Base-by-base conservation (phyloP, 495 filamentous ascomycete species). In the Cryomyces antarcticus region DNA sequence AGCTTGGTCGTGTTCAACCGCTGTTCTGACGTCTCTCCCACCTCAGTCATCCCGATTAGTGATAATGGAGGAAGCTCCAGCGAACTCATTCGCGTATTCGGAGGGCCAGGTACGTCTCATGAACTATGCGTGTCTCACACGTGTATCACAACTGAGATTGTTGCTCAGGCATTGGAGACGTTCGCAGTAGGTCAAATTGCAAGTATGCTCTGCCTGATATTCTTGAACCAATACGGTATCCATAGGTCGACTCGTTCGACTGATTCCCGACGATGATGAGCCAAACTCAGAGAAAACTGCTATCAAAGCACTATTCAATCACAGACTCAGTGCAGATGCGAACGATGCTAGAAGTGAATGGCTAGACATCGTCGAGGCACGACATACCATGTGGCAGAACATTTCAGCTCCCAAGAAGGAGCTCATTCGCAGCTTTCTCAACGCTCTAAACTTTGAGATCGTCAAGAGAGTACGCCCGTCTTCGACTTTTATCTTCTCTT, bases 31-130 rank as follows among this genome's bases (percentile, higher is more conserved):
- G 42, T 67, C 64, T 52, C 71, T 24, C 17, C 17, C 17, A 24
- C 17, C 17, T 24, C 17, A 24, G 17, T 94, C 44, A 92, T 96
- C 42, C 88, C 88, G 11, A 93, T 95, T 52, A 84, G 78, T 49
- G 88, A 96, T 59, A 96, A 96, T 63, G 88, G 88, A 28, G 88
- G 88, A 12, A 85, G 78, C 30, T 86, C 85, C 0, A 88, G 81
- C 5, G 88, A 96, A 62, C 59, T 95, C 51, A 88, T 94, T 47
- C 70, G 88, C 11, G 82, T 96, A 11, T 82, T 95, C 59, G 88
- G 88, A 1, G 88, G 88, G 0, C 88, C 88, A 41, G 86, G 60
- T 62, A 50, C 5, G 47, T 12, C 39, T 24, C 17, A 24, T 24
- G 17, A 24, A 24, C 17, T 24, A 24, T 24, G 17, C 17, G 17